Conservation (phyloP, 129 eudicot genomes). For the Arctium lappa region DNA sequence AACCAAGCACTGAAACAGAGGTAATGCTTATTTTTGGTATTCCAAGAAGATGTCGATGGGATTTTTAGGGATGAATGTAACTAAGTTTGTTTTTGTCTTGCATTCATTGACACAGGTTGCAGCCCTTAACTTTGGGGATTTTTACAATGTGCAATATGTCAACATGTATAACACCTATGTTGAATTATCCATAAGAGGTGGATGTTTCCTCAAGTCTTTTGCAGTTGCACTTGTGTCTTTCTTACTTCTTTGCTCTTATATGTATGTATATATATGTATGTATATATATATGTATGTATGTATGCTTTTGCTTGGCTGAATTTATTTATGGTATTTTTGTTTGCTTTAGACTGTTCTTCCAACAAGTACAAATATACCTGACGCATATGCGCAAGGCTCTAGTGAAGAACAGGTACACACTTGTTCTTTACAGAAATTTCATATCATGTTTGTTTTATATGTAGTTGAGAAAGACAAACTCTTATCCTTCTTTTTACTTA, state of each 20-base stretch:
- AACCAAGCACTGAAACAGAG: constrained; percentile 94
- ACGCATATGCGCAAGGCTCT: constrained; percentile 80
- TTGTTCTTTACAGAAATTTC: not conserved
- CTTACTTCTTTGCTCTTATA: not conserved
- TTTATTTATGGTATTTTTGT: constrained; percentile 11
- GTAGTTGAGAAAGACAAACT: no score
- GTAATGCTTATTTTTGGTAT: constrained; percentile 24
- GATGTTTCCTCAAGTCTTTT: not conserved
- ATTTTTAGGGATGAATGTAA: not conserved
- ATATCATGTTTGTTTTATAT: not conserved
- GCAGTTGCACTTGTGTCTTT: not conserved
- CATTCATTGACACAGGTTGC: constrained; percentile 67
- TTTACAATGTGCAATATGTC: constrained; percentile 66
- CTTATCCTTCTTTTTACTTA: no score
- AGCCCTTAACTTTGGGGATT: constrained; percentile 87
- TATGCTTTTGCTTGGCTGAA: not conserved
- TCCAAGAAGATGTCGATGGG: not conserved
- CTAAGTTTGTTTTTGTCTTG: not conserved
- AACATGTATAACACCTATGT: constrained; percentile 65
- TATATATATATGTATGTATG: not conserved
- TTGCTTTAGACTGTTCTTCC: constrained; percentile 68
- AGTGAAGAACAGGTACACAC: constrained; percentile 82
- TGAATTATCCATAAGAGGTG: no score
- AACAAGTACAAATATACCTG: constrained; percentile 60
- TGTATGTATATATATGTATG: no score